These are phyloP conservation scores for Coemansia sp. DNA, from an alignment of 192 early-diverging fungal species.

Conservation along the genomic window DNA sequence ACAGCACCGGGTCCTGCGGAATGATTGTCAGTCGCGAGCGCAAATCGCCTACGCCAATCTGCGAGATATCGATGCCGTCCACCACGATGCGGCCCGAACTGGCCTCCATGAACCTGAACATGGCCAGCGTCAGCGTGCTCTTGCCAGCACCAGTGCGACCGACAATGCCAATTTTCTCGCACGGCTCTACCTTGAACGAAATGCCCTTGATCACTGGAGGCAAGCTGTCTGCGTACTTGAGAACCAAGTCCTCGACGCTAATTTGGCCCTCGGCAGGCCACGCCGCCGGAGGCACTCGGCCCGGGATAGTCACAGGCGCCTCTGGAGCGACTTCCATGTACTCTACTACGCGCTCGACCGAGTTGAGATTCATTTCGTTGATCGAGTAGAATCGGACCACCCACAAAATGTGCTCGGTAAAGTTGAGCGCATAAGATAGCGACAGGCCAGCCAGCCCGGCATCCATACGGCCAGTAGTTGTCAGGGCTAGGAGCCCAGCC, in stretches of 20 bases:
- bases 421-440: slow-evolving; percentile 69
- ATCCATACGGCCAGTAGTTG: slow-evolving; percentile 69
- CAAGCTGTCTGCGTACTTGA: slow-evolving; percentile 79
- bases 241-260: slow-evolving; percentile 75
- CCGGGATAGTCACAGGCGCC: slow-evolving; percentile 71
- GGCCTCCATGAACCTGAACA: slow-evolving; percentile 74
- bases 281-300: slow-evolving; percentile 56
- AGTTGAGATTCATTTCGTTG: slow-evolving; percentile 73
- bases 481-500: slow-evolving; percentile 78
- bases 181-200: slow-evolving; percentile 41
- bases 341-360: slow-evolving; percentile 81
- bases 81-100: slow-evolving; percentile 64
- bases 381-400: slow-evolving; percentile 86
- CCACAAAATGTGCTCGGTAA: slow-evolving; percentile 88
- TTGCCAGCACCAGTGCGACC: slow-evolving; percentile 79
- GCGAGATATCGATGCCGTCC: slow-evolving; percentile 67
- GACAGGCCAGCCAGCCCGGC: slow-evolving; percentile 72
- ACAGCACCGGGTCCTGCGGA: slow-evolving; percentile 84
- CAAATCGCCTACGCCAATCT: slow-evolving; percentile 55
- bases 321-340: slow-evolving; percentile 81
- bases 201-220: slow-evolving; percentile 73
- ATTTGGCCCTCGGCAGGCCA: slow-evolving; percentile 83
- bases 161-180: slow-evolving; percentile 65
- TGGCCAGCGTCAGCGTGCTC: slow-evolving; percentile 59
- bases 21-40: slow-evolving; percentile 79